A percentile compares a stretch with the other conserved stretches of the same genome.
These are phyloP conservation scores for Tillandsia fasciculata DNA, from an alignment of 176 grass and related monocot genomes.

Conservation along the genomic window DNA sequence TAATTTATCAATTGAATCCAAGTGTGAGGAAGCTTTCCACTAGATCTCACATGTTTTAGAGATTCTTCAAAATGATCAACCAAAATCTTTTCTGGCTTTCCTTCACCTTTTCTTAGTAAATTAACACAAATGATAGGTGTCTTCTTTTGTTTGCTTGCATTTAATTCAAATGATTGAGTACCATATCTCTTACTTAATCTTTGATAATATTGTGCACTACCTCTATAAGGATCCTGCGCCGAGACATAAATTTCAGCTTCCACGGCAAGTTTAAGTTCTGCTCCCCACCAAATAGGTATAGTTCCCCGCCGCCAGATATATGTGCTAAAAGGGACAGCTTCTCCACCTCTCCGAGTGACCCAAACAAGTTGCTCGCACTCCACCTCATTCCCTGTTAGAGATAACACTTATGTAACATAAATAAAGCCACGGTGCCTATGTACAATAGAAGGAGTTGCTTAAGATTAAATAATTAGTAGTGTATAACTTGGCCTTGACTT, in stretches of 20 bases:
- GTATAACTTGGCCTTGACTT: not conserved
- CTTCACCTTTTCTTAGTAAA: slow-evolving; percentile 68
- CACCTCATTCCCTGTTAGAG: slow-evolving; percentile 61
- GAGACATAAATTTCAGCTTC: slow-evolving; percentile 98
- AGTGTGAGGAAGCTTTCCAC: slow-evolving; percentile 55
- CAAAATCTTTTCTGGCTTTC: slow-evolving; percentile 80
- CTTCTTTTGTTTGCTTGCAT: slow-evolving; percentile 60
- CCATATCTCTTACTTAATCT: slow-evolving; percentile 76
- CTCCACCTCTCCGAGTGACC: slow-evolving; percentile 36
- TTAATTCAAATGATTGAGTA: slow-evolving; percentile 48
- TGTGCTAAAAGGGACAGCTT: slow-evolving; percentile 56
- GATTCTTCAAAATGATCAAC: slow-evolving; percentile 88
- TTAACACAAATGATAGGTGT: slow-evolving; percentile 83
- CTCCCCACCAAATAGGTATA: slow-evolving; percentile 97
- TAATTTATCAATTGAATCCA: slow-evolving; percentile 98
- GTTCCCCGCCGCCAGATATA: slow-evolving; percentile 93
- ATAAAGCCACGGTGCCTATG: not conserved
- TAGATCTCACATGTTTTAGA: slow-evolving; percentile 55
- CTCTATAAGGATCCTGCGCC: slow-evolving; percentile 70
- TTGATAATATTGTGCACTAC: slow-evolving; percentile 73
- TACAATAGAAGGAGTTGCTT: not conserved
- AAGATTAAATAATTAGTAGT: not conserved
- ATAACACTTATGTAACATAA: not conserved
- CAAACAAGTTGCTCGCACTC: slow-evolving; percentile 98
- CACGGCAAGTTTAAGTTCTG: slow-evolving; percentile 72